Evolutionary conservation across 768 basidiomycete genomes (phyloP).

Genomic region (Russula sp.): DNA sequence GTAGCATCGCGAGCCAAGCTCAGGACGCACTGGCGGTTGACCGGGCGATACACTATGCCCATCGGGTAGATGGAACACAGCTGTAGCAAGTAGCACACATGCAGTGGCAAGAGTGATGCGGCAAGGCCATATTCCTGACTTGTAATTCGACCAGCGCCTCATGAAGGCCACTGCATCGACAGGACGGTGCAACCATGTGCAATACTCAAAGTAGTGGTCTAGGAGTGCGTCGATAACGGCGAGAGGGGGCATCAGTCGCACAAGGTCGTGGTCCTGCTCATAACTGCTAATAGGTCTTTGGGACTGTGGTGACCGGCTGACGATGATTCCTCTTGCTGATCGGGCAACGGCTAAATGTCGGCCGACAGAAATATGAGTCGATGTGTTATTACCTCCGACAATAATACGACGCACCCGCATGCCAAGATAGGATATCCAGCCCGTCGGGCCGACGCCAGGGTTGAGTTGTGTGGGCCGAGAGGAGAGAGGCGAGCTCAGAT

Average conservation of each 20-base stretch:
- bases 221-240: slow-evolving; percentile 26
- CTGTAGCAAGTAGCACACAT: slow-evolving; percentile 28
- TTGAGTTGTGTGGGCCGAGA: slow-evolving; percentile 27
- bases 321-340: slow-evolving; percentile 24
- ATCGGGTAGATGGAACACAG: slow-evolving; percentile 27
- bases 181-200: slow-evolving; percentile 27
- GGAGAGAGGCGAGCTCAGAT: slow-evolving; percentile 20
- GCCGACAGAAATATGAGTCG: neutral
- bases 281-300: slow-evolving; percentile 21
- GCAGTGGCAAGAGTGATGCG: slow-evolving; percentile 29
- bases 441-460: slow-evolving; percentile 27
- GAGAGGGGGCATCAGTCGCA: slow-evolving; percentile 27
- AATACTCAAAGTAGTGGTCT: slow-evolving; percentile 29
- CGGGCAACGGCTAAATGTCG: slow-evolving; percentile 22
- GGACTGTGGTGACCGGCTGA: slow-evolving; percentile 13
- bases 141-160: slow-evolving; percentile 28
- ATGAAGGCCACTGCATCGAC: slow-evolving; percentile 24
- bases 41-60: slow-evolving; percentile 26
- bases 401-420: slow-evolving; percentile 24
- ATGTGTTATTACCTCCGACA: neutral
- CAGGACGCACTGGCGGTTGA: slow-evolving; percentile 22
- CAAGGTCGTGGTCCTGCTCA: slow-evolving; percentile 29
- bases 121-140: slow-evolving; percentile 28
- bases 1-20: slow-evolving; percentile 61
- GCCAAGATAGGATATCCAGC: slow-evolving; percentile 30